Evolutionary conservation across 2,329 filamentous ascomycete genomes (phyloP).

Genomic region (Chrysosporium queenslandicum): DNA sequence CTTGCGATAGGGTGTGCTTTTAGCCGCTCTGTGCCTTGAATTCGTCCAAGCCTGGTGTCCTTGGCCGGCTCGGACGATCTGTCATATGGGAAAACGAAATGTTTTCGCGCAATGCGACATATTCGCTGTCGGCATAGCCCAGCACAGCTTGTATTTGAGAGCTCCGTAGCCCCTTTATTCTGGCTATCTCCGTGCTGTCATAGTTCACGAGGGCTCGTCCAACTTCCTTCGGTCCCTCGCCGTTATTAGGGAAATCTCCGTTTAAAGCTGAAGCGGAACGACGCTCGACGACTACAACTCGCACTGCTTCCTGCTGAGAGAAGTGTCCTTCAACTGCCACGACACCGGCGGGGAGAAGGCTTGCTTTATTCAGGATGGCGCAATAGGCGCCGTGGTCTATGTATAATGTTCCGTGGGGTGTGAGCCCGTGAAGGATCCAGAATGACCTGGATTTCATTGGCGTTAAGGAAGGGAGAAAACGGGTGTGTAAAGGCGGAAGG

Average conservation of each 20-base stretch:
- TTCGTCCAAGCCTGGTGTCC: slow-evolving; percentile 21
- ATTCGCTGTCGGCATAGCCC: slow-evolving; percentile 90
- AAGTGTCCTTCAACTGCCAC: slow-evolving; percentile 82
- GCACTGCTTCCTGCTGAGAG: slow-evolving; percentile 83
- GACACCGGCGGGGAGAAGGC: slow-evolving; percentile 81
- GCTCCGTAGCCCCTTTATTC: slow-evolving; percentile 77
- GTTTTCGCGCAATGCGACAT: slow-evolving; percentile 80
- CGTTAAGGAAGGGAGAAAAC: slow-evolving; percentile 74
- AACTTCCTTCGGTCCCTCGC: slow-evolving; percentile 55
- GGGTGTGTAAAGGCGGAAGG: slow-evolving; percentile 66
- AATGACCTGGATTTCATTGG: slow-evolving; percentile 91
- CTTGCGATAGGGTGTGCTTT: no score
- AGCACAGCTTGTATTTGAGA: slow-evolving; percentile 68
- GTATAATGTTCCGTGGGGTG: slow-evolving; percentile 80
- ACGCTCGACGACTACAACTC: slow-evolving; percentile 65
- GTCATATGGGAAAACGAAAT: slow-evolving; percentile 57
- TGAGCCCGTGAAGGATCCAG: slow-evolving; percentile 89
- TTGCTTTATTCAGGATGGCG: slow-evolving; percentile 72
- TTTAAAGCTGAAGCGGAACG: slow-evolving; percentile 32
- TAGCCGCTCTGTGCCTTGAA: slow-evolving; percentile 18
- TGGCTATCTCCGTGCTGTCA: slow-evolving; percentile 67
- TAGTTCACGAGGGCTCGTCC: slow-evolving; percentile 90
- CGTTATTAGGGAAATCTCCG: slow-evolving; percentile 32
- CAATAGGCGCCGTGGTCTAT: slow-evolving; percentile 83
- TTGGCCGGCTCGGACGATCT: slow-evolving; percentile 17